Conservation (phyloP, 805 yeast species). For the Jamesozyma hellenica region DNA sequence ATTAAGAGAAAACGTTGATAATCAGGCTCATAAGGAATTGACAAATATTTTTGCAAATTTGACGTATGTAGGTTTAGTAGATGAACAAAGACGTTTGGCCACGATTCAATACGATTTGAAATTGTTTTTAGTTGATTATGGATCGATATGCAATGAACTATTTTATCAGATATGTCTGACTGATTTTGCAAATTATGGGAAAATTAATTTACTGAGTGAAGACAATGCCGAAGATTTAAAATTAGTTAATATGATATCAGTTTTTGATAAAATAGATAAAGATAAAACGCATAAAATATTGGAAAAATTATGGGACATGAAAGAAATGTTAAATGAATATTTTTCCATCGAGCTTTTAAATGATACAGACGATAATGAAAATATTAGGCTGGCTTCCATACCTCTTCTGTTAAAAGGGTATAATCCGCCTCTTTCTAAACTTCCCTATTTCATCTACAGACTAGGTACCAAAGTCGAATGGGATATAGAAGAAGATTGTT, state of each 20-base stretch:
- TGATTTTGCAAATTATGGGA: conserved; percentile 77
- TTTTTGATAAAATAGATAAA: conserved; percentile 12
- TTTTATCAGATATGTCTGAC: conserved; percentile 74
- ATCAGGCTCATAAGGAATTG: conserved; percentile 38
- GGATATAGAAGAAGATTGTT: conserved; percentile 57
- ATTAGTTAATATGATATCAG: conserved; percentile 11
- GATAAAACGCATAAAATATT: conserved; percentile 21
- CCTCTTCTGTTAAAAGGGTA: conserved; percentile 65
- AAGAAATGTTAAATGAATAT: conserved; percentile 74
- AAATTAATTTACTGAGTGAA: conserved; percentile 30
- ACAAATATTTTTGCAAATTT: conserved; percentile 61
- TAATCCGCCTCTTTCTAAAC: conserved; percentile 49
- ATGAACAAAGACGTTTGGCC: conserved; percentile 53
- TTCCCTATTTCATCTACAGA: conserved; percentile 57
- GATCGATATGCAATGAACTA: conserved; percentile 51
- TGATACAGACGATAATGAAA: conserved; percentile 22
- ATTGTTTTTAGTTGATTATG: conserved; percentile 72
- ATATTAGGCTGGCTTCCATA: conserved; percentile 37
- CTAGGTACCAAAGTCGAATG: conserved; percentile 53
- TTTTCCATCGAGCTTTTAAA: conserved; percentile 43
- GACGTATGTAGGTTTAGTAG: conserved; percentile 76
- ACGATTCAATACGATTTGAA: conserved; percentile 81
- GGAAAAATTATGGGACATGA: conserved; percentile 37
- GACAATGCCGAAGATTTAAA: conserved; percentile 7
- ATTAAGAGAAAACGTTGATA: conserved; percentile 43